These are phyloP conservation scores for Jatropha curcas DNA, from an alignment of 345 rosid genomes.

Conservation along the genomic window DNA sequence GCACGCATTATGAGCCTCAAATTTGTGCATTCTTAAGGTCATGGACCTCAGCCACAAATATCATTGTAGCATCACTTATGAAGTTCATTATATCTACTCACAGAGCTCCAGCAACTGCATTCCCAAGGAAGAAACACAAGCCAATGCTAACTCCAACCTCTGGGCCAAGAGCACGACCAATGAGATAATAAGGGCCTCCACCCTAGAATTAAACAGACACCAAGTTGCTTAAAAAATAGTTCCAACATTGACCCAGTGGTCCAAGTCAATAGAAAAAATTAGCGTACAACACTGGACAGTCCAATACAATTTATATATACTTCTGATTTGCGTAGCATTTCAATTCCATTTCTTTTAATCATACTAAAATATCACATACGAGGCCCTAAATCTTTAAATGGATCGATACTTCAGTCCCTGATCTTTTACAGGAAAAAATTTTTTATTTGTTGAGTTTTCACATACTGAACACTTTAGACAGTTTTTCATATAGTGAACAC, in stretches of 20 bases:
- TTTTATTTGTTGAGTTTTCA: too few relatives aligned
- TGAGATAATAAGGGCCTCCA: conserved; percentile 99
- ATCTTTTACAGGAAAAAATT: too few relatives aligned
- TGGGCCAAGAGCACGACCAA: conserved; percentile 99
- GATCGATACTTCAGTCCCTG: too few relatives aligned
- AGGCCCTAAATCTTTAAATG: too few relatives aligned
- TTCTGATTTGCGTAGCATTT: too few relatives aligned
- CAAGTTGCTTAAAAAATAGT: conserved; percentile 18
- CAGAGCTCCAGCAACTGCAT: conserved; percentile 99
- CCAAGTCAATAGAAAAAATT: neutral
- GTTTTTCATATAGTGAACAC: too few relatives aligned
- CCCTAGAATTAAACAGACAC: conserved; percentile 49
- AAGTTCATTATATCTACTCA: conserved; percentile 47
- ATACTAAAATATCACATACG: too few relatives aligned
- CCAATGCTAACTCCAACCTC: conserved; percentile 99
- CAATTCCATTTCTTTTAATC: too few relatives aligned
- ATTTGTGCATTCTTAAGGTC: neutral
- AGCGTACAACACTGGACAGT: neutral
- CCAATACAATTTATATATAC: too few relatives aligned
- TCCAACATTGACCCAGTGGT: conserved; percentile 1
- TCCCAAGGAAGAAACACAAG: conserved; percentile 97
- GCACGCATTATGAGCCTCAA: conserved; percentile 10
- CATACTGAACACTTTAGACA: too few relatives aligned
- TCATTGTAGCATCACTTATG: conserved; percentile 8
- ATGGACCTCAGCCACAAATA: conserved; percentile 12